Evolutionary conservation across 78 protist species (phyloP).

Genomic region (Neovahlkampfia damariscottae): DNA sequence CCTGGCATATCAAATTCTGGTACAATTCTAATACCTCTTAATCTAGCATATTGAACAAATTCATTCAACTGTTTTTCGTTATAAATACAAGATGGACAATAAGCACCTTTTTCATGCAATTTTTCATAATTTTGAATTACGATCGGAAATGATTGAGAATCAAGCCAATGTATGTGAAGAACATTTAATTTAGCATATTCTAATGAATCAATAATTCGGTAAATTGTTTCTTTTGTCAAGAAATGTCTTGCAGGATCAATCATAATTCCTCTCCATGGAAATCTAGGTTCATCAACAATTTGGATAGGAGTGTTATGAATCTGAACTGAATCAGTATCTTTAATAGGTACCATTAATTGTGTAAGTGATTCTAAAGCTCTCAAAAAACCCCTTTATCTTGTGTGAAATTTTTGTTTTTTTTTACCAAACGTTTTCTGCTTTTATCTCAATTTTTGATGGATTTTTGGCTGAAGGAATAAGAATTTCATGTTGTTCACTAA

Average conservation of each 20-base stretch:
- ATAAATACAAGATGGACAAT: slow-evolving; percentile 11
- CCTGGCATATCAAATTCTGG: slow-evolving; percentile 38
- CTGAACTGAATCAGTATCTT: background rate
- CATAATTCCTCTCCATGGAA: slow-evolving; percentile 27
- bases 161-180: slow-evolving; percentile 23
- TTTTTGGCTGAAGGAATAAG: no score
- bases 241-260: slow-evolving; percentile 25
- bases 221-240: slow-evolving; percentile 14
- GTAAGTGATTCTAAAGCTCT: slow-evolving; percentile 68
- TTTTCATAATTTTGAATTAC: background rate
- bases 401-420: no score
- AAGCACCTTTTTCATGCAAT: background rate
- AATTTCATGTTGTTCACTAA: no score
- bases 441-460: no score
- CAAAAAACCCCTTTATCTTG: slow-evolving; percentile 13
- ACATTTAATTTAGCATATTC: slow-evolving; percentile 13
- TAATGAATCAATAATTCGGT: background rate
- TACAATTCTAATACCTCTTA: slow-evolving; percentile 53
- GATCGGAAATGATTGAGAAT: slow-evolving; percentile 5
- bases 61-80: slow-evolving; percentile 33
- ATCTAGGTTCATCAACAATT: slow-evolving; percentile 59
- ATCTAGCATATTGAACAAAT: slow-evolving; percentile 49
- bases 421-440: no score
- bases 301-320: background rate
- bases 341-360: slow-evolving; percentile 43